These are phyloP conservation scores for Aspergillus saccharolyticus DNA, from an alignment of 495 filamentous ascomycete species.

Conservation along the genomic window DNA sequence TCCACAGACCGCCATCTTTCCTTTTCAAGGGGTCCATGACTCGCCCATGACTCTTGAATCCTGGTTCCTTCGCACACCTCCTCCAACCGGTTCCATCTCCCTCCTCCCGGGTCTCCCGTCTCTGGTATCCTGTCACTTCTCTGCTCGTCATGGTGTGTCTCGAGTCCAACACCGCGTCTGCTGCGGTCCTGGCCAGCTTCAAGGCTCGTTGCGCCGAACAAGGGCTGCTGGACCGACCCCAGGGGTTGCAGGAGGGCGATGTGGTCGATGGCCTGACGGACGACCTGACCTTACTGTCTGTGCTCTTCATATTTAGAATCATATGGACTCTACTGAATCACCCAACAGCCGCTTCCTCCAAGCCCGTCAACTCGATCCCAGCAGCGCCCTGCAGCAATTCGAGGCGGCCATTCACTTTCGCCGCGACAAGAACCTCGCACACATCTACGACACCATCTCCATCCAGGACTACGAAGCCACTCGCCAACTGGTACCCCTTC, in stretches of 20 bases:
- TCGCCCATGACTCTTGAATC: no score
- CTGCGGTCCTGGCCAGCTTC: conserved; percentile 15
- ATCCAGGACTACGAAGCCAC: conserved; percentile 27
- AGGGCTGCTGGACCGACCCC: conserved; percentile 19
- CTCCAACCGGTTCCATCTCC: no score
- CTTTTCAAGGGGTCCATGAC: no score
- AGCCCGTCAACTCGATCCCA: conserved; percentile 21
- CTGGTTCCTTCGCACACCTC: no score
- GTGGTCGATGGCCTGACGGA: conserved; percentile 25
- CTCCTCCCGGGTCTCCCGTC: no score
- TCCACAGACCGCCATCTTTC: neutral
- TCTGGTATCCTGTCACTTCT: no score
- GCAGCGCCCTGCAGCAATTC: conserved; percentile 21
- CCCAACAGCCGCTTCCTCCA: conserved; percentile 29
- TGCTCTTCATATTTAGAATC: neutral
- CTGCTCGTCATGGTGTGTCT: neutral
- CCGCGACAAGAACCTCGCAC: conserved; percentile 14
- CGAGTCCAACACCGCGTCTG: neutral
- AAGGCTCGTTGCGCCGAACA: conserved; percentile 16
- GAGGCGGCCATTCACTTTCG: conserved; percentile 20
- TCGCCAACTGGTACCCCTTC: conserved; percentile 17
- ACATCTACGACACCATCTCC: conserved; percentile 22
- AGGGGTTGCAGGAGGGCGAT: conserved; percentile 20
- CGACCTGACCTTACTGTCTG: conserved; percentile 27
- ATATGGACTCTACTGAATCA: neutral